phyloP scores from a whole-genome alignment of 1,284 basidiomycete species.

The Leccinum griseonigrum region DNA sequence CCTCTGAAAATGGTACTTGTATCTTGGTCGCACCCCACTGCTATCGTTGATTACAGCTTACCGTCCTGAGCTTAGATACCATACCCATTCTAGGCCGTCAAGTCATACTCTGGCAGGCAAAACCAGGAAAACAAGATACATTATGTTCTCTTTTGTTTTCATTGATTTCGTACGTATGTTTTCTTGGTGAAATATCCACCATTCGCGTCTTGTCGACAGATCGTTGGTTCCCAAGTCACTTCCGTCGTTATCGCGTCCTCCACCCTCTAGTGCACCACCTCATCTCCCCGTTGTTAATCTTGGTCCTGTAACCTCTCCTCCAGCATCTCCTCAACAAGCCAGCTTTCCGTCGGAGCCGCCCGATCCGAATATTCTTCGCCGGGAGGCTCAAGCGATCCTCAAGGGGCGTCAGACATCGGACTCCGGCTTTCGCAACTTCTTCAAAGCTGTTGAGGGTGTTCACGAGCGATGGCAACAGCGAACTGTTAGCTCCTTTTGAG shows the following conservation, averaged over 20 bases:
- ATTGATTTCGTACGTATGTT: conserved; percentile 52
- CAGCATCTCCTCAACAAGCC: conserved; percentile 7
- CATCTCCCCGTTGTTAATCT: conserved; percentile 17
- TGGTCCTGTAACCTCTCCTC: conserved; percentile 13
- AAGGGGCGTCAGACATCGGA: conserved; percentile 14
- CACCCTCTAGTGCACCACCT: conserved; percentile 29
- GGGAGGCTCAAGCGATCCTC: conserved; percentile 69
- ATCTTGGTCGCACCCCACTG: no score
- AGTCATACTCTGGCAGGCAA: conserved; percentile 2
- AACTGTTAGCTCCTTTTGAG: no score
- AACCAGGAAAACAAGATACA: conserved; percentile 50
- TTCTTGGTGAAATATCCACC: neutral
- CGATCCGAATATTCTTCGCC: conserved; percentile 46
- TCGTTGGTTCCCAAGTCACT: conserved; percentile 38
- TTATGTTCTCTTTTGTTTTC: conserved; percentile 60
- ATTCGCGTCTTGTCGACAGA: conserved; percentile 26
- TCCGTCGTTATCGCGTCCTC: conserved; percentile 26
- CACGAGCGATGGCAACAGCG: no score
- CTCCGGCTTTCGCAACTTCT: no score
- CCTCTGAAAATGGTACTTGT: no score
- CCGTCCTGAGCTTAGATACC: no score
- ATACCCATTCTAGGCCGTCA: no score
- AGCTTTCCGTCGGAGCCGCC: conserved; percentile 27
- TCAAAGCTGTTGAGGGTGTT: no score
- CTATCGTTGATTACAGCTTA: no score